These are phyloP conservation scores for Wickerhamiella galacta DNA, from an alignment of 805 yeast genomes.

Conservation along the genomic window DNA sequence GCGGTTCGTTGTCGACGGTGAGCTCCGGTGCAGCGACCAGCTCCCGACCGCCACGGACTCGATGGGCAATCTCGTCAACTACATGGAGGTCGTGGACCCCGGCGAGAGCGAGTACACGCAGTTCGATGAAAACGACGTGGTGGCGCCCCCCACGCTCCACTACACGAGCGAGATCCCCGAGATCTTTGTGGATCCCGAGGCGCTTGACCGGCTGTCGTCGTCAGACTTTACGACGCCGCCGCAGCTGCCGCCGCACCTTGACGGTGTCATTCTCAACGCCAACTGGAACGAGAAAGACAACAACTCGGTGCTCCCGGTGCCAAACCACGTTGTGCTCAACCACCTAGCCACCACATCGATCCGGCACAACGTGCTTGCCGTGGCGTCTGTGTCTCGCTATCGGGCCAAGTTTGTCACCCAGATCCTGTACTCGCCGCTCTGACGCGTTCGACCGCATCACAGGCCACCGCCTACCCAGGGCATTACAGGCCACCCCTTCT, in stretches of 20 bases:
- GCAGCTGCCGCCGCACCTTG: conserved; percentile 90
- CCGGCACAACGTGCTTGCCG: conserved; percentile 85
- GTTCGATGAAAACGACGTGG: conserved; percentile 7
- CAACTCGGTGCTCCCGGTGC: conserved; percentile 79
- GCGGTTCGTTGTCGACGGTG: conserved; percentile 87
- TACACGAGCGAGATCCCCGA: conserved; percentile 27
- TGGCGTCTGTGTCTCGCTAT: conserved; percentile 79
- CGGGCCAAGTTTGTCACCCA: conserved; percentile 87
- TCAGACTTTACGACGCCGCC: conserved; percentile 65
- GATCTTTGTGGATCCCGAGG: conserved; percentile 30
- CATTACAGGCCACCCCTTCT: neutral
- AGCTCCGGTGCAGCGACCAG: conserved; percentile 69
- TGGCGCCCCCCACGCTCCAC: conserved; percentile 37
- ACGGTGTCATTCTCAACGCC: conserved; percentile 72
- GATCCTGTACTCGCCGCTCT: conserved; percentile 76
- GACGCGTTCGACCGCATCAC: too few relatives aligned
- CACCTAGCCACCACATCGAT: conserved; percentile 93
- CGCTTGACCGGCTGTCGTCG: conserved; percentile 23
- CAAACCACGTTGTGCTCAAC: conserved; percentile 85
- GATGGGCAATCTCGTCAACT: conserved; percentile 88
- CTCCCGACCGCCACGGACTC: conserved; percentile 96
- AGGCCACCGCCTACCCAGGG: too few relatives aligned
- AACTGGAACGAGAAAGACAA: conserved; percentile 64
- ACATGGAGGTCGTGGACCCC: conserved; percentile 29
- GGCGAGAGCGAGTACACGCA: conserved; percentile 5